These are phyloP conservation scores for Russula sp. DNA, from an alignment of 768 basidiomycete genomes.

Conservation along the genomic window DNA sequence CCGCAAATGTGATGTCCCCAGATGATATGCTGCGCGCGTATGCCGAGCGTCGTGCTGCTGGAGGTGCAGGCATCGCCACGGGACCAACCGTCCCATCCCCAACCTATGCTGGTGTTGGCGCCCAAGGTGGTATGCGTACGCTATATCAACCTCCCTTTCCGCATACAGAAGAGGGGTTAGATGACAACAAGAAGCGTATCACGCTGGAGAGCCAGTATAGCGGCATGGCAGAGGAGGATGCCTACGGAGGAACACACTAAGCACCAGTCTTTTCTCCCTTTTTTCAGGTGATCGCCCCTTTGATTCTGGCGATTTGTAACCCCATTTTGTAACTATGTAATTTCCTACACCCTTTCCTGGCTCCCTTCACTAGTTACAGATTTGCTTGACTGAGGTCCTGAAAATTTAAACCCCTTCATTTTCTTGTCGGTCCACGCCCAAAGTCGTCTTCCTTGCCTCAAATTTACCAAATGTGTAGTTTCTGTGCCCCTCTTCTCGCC, in stretches of 20 bases:
- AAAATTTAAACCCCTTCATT: background rate
- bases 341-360: background rate
- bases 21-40: conserved; percentile 79
- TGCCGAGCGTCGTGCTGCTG: conserved; percentile 47
- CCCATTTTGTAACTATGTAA: conserved; percentile 23
- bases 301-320: background rate
- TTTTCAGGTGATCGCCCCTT: background rate
- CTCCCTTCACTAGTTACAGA: background rate
- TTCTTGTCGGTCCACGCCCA: too few relatives aligned
- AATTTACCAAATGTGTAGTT: conserved; percentile 6
- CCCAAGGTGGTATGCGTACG: conserved; percentile 36
- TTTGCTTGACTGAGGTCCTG: background rate
- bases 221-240: conserved; percentile 32
- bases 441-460: background rate
- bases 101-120: conserved; percentile 32
- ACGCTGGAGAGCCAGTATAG: conserved; percentile 36
- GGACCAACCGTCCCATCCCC: conserved; percentile 34
- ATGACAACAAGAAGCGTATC: conserved; percentile 30
- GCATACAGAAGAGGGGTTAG: conserved; percentile 12
- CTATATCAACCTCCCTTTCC: conserved; percentile 37
- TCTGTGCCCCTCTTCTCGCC: background rate
- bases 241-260: conserved; percentile 33
- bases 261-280: background rate
- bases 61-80: conserved; percentile 33
- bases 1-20: conserved; percentile 51